These are phyloP conservation scores for Aristolochia fimbriata DNA, from an alignment of 164 flowering plant species.

Conservation along the genomic window DNA sequence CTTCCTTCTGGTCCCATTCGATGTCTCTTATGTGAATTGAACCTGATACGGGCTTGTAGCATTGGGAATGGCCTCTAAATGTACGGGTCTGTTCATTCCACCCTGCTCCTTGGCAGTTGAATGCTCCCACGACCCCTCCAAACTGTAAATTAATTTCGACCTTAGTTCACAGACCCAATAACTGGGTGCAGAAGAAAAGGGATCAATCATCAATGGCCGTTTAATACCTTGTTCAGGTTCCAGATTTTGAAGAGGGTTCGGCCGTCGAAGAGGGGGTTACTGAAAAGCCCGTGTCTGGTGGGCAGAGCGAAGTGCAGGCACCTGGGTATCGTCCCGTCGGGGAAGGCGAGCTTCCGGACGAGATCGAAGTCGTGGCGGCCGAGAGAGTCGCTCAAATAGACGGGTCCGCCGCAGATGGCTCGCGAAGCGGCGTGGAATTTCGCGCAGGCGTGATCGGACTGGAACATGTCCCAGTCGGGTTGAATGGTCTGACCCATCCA, in stretches of 20 bases:
- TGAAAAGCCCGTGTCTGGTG: slow-evolving; percentile 78
- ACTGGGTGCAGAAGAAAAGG: too few species aligned
- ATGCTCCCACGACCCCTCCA: slow-evolving; percentile 87
- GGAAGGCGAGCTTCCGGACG: slow-evolving; percentile 56
- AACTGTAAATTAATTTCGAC: too few species aligned
- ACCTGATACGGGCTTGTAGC: slow-evolving; percentile 56
- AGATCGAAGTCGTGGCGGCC: slow-evolving; percentile 70
- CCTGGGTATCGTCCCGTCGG: slow-evolving; percentile 78
- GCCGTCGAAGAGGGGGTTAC: slow-evolving; percentile 66
- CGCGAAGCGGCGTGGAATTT: slow-evolving; percentile 78
- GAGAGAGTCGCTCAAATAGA: slow-evolving; percentile 71
- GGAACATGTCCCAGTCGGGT: slow-evolving; percentile 98
- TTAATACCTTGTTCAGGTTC: slow-evolving; percentile 86
- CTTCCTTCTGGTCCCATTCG: slow-evolving; percentile 65
- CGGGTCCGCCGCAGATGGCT: slow-evolving; percentile 84
- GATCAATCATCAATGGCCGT: too few species aligned
- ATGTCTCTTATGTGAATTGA: slow-evolving; percentile 48
- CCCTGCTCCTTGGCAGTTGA: slow-evolving; percentile 93
- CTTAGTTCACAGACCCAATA: too few species aligned
- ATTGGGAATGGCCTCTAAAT: slow-evolving; percentile 57
- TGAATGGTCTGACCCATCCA: slow-evolving; percentile 92
- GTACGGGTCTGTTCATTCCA: slow-evolving; percentile 65
- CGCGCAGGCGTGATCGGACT: slow-evolving; percentile 69
- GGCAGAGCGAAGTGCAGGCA: slow-evolving; percentile 76
- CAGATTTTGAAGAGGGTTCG: slow-evolving; percentile 70